Evolutionary conservation across 169 alveolate genomes (phyloP).

Genomic region (Eimeria maxima): DNA sequence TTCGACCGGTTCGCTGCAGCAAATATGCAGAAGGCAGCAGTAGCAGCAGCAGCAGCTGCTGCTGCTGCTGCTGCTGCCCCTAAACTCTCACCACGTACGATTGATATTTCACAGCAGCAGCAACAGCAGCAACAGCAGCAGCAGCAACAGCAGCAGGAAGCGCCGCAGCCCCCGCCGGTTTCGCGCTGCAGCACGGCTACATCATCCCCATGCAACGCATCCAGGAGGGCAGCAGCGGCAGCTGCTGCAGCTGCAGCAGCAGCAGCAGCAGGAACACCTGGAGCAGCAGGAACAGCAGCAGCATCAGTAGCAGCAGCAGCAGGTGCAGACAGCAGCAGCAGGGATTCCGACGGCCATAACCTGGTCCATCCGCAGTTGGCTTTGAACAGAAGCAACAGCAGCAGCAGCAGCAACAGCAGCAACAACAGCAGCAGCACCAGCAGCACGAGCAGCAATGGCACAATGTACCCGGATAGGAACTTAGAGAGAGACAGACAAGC

Average conservation of each 20-base stretch:
- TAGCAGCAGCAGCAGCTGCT: slow-evolving; percentile 55
- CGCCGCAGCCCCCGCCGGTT: slow-evolving; percentile 21
- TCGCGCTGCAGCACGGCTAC: slow-evolving; percentile 72
- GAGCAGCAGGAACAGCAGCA: not conserved
- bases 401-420: slow-evolving; percentile 38
- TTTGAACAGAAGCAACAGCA: slow-evolving; percentile 11
- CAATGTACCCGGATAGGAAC: not conserved
- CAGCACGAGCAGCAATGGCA: slow-evolving; percentile 40
- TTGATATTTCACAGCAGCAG: slow-evolving; percentile 17
- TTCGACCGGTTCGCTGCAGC: slow-evolving; percentile 46
- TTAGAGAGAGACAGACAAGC: slow-evolving; percentile 45
- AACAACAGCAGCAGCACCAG: slow-evolving; percentile 53
- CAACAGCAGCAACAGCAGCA: slow-evolving; percentile 63
- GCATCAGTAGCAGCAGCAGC: slow-evolving; percentile 23
- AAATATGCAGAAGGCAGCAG: slow-evolving; percentile 3
- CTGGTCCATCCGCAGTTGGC: not conserved
- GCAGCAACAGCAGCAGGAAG: slow-evolving; percentile 67
- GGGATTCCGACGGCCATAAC: not conserved
- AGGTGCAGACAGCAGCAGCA: not conserved
- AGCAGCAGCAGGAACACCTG: not conserved
- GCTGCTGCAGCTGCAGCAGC: slow-evolving; percentile 40
- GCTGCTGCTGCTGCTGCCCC: not conserved
- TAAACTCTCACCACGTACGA: too few relatives aligned
- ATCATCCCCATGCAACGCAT: slow-evolving; percentile 36
- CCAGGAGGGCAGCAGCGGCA: slow-evolving; percentile 16